Base-by-base conservation (phyloP, 176 grass and related monocot species). In the Raddia guianensis region DNA sequence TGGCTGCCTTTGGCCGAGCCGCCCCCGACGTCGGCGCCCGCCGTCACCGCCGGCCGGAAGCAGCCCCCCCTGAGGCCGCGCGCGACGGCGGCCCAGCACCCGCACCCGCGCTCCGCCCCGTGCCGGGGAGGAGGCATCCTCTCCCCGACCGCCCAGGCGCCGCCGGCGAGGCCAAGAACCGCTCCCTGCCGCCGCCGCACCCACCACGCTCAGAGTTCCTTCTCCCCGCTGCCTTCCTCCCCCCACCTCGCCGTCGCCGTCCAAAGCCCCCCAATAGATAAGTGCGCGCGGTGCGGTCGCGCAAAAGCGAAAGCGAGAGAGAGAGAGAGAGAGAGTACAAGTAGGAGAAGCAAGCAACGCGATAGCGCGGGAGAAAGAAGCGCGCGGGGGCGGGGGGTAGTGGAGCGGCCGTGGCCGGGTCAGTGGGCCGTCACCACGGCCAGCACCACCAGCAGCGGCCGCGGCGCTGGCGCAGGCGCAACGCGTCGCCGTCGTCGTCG, bases 21-120 rank as follows among this genome's bases (percentile, higher is more conserved):
- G 27, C 46, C 16, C 61, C 69, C 27, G 72, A 86, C 42, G 27
- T 56, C 75, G 27, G 16, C 64, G 27, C 43, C 74, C 7, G 20
- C 68, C 9, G 67, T 50, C 8, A 27, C 49, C 16, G 68, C 44
- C 4, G 90, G 81, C 7, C 87, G 84, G 63, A 82, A 86, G 74
- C 92, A 95, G 33, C 78, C 48, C 7, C 86, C 90, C 6, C 95
- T 73, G 18, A 98, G 40, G n/a, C 95, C 81, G 27, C 88, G 60
- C 9, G 83, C 27, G 40, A 98, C 67, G 13, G 82, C 95, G 72
- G 92, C 86, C 95, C 92, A 98, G 90, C 95, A 98, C 11, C 90
- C 92, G 73, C 95, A 91, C 2, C 90, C 55, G 65, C 66, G 55
- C 73, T 79, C 84, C 85, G 86, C 85, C 83, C 53, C 64, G 7